phyloP scores from a whole-genome alignment of 257 asterid species.

The Fraxinus quadrangulata region DNA sequence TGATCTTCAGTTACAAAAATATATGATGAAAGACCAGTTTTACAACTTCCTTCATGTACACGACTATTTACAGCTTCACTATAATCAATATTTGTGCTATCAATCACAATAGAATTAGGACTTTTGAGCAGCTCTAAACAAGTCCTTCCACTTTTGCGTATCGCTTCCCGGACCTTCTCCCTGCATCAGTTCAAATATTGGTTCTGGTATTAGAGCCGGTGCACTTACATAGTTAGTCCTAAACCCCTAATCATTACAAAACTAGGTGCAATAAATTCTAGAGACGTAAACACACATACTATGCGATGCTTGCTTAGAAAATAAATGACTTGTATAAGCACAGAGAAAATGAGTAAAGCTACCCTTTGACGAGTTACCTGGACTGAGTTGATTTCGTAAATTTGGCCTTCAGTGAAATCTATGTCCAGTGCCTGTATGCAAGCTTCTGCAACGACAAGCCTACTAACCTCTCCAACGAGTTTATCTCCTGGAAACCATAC shows the following conservation, averaged over 20 bases:
- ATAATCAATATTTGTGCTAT: background rate
- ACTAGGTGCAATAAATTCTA: background rate
- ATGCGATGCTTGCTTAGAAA: background rate
- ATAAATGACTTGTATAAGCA: background rate
- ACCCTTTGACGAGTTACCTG: slow-evolving; percentile 37
- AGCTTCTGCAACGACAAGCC: slow-evolving; percentile 96
- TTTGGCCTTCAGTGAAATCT: slow-evolving; percentile 72
- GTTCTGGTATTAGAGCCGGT: background rate
- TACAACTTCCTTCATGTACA: background rate
- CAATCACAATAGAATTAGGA: slow-evolving; percentile 4
- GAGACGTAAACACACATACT: background rate
- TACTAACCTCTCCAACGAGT: slow-evolving; percentile 91
- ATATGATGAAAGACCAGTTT: background rate
- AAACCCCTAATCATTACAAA: background rate
- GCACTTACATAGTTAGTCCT: background rate
- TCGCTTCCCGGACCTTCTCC: slow-evolving; percentile 98
- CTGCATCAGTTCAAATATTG: slow-evolving; percentile 39
- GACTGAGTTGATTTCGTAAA: slow-evolving; percentile 84
- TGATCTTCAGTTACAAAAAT: background rate
- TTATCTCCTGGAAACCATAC: slow-evolving; percentile 62
- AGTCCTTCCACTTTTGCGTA: slow-evolving; percentile 61
- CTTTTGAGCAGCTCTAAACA: slow-evolving; percentile 60
- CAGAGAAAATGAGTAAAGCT: background rate
- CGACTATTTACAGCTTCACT: background rate
- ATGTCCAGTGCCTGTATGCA: slow-evolving; percentile 89